These are phyloP conservation scores for Myxozyma geophila DNA, from an alignment of 805 yeast genomes.

Conservation along the genomic window DNA sequence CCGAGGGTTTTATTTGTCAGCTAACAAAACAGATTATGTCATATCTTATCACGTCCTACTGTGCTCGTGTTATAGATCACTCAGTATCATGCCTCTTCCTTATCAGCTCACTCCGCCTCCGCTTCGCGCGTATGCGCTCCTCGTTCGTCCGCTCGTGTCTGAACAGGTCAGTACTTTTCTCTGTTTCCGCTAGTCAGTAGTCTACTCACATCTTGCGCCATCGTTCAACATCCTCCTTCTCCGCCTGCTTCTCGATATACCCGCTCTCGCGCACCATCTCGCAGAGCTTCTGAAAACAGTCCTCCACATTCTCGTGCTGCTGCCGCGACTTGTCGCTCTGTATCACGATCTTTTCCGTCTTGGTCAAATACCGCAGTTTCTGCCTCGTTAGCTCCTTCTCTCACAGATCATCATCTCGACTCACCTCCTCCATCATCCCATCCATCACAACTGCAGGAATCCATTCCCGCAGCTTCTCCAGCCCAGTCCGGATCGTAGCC, in stretches of 20 bases:
- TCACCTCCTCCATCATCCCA: conserved; percentile 47
- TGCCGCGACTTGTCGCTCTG: conserved; percentile 65
- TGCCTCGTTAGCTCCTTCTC: background rate
- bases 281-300: conserved; percentile 65
- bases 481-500: conserved; percentile 60
- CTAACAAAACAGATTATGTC: no score
- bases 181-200: background rate
- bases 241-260: conserved; percentile 44
- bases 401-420: background rate
- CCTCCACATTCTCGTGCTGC: conserved; percentile 59
- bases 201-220: conserved; percentile 27
- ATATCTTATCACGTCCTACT: no score
- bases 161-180: background rate
- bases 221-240: conserved; percentile 10
- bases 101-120: background rate
- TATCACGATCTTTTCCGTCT: conserved; percentile 59
- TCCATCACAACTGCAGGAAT: conserved; percentile 57
- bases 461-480: conserved; percentile 58
- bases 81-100: background rate
- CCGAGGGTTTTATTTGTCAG: no score
- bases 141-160: conserved; percentile 16
- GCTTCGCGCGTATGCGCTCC: conserved; percentile 10
- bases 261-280: conserved; percentile 55
- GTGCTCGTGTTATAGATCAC: background rate
- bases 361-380: conserved; percentile 56